Base-by-base conservation (phyloP, 345 rosid genomes). In the Lepidium aucheri region DNA sequence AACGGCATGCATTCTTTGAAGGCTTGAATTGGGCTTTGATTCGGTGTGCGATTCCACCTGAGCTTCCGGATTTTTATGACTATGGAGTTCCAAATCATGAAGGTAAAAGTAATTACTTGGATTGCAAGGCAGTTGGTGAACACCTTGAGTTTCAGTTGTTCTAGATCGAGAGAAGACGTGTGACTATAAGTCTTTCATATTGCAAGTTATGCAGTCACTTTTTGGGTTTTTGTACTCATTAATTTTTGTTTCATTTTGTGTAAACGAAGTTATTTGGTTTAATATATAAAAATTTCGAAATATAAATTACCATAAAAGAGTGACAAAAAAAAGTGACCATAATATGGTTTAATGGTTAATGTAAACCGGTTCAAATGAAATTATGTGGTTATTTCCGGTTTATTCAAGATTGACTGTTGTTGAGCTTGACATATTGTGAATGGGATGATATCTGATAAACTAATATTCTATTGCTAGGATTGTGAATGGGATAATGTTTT, bases 11-110 rank as follows among this genome's bases (percentile, higher is more conserved):
- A 0, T 93, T 93, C 74, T 93, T 93, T 11, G 86, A 88, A 50
- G 97, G 98, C 6, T 74, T 93, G 77, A 93, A 93, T 40, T 90
- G 98, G 98, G 98, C 98, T 13, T 74, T 93, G 49, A 88, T 93
- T n/a, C 84, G 98, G 1, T 90, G 97, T 20, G 90, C 91, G 7
- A 67, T 85, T 34, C 98, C 98, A 4, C 98, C 97, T 0, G 97
- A 93, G 67, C 78, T 88, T 39, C 97, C 97, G 0, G 97, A 88
- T 16, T 76, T 67, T 35, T 83, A 77, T 36, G 89, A 88, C 40
- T 79, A 42, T 53, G 89, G 85, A 65, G 79, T 77, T 55, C 73
- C 80, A 11, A 67, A 67, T 44, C 84, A 59, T 6, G 85, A 74
- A 60, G 67, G 69, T 58, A 68, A 72, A 58, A 61, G 79, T 53